Conservation (phyloP, 2,329 filamentous ascomycete species). For the Endocalyx cinctus region DNA sequence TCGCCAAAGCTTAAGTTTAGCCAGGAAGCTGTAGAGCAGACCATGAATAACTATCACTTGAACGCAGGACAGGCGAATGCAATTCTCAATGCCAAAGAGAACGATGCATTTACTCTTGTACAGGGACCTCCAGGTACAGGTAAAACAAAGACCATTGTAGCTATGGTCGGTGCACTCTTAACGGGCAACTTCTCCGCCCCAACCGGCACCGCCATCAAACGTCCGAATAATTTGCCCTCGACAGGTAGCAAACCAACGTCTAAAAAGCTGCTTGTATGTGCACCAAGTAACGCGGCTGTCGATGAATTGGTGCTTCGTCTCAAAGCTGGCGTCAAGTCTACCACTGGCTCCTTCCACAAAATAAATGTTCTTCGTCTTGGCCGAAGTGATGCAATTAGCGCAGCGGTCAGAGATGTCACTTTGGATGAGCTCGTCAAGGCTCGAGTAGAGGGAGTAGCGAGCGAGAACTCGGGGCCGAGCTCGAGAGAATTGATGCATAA, state of each 20-base stretch:
- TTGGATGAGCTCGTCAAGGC: slow-evolving; percentile 85
- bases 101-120: slow-evolving; percentile 94
- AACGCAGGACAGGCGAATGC: slow-evolving; percentile 89
- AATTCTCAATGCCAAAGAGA: slow-evolving; percentile 86
- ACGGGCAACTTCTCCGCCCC: slow-evolving; percentile 48
- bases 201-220: slow-evolving; percentile 40
- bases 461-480: slow-evolving; percentile 51
- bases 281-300: slow-evolving; percentile 97
- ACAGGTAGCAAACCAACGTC: slow-evolving; percentile 32
- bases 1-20: slow-evolving; percentile 82
- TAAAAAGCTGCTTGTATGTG: slow-evolving; percentile 92
- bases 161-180: slow-evolving; percentile 85
- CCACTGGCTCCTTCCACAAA: slow-evolving; percentile 65
- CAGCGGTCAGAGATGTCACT: slow-evolving; percentile 83
- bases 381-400: slow-evolving; percentile 87
- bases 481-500: slow-evolving; percentile 57
- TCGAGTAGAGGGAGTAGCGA: slow-evolving; percentile 58
- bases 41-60: slow-evolving; percentile 74
- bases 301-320: slow-evolving; percentile 93
- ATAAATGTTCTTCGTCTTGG: slow-evolving; percentile 88
- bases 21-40: slow-evolving; percentile 63
- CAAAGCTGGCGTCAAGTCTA: slow-evolving; percentile 78
- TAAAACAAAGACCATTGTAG: slow-evolving; percentile 97
- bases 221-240: slow-evolving; percentile 32
- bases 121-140: slow-evolving; percentile 95